Evolutionary conservation across 257 asterid genomes (phyloP).

Genomic region (Fraxinus pennsylvanica): DNA sequence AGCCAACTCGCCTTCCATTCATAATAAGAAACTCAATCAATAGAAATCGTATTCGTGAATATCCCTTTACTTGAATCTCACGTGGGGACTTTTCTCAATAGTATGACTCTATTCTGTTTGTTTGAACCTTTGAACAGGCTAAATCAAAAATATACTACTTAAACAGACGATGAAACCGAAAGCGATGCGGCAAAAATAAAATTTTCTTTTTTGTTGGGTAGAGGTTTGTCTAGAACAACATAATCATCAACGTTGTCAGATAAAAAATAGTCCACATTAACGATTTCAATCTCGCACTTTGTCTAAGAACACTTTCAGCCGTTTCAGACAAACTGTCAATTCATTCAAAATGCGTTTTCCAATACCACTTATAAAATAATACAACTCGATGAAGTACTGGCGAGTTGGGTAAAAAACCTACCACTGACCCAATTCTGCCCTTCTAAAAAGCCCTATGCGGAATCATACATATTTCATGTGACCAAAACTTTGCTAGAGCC

Average conservation of each 20-base stretch:
- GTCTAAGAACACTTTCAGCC: constrained; percentile 5
- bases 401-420: constrained; percentile 2
- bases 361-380: background rate
- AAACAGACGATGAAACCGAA: too few relatives aligned
- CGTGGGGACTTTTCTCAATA: too few relatives aligned
- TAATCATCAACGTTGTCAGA: background rate
- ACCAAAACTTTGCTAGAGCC: constrained; percentile 27
- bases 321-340: background rate
- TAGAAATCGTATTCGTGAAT: too few relatives aligned
- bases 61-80: too few relatives aligned
- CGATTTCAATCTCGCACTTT: constrained; percentile 17
- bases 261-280: constrained; percentile 21
- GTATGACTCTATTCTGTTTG: too few relatives aligned
- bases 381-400: constrained; percentile 10
- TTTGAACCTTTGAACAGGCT: too few relatives aligned
- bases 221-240: too few relatives aligned
- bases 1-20: too few relatives aligned
- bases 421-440: constrained; percentile 23
- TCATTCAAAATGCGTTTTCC: background rate
- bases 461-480: constrained; percentile 6
- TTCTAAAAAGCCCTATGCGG: constrained; percentile 32
- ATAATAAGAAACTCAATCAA: too few relatives aligned
- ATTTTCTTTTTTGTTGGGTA: too few relatives aligned
- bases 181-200: too few relatives aligned
- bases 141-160: too few relatives aligned